These are phyloP conservation scores for Nelumbo lutea DNA, from an alignment of 164 flowering plant species.

Conservation along the genomic window DNA sequence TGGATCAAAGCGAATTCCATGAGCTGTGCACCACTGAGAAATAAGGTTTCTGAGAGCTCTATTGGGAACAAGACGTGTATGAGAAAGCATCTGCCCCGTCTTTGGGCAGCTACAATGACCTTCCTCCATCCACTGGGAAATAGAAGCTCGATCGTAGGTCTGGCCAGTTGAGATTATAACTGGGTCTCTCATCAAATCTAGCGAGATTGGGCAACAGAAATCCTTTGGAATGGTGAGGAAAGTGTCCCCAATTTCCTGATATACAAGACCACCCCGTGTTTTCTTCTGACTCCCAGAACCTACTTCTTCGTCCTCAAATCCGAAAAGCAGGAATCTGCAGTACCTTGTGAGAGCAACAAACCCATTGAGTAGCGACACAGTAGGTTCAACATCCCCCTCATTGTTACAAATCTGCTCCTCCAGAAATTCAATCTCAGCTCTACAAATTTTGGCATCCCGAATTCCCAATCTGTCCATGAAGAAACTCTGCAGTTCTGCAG, in stretches of 20 bases:
- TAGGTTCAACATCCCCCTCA: constrained; percentile 72
- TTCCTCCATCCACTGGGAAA: constrained; percentile 76
- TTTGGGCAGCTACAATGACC: constrained; percentile 87
- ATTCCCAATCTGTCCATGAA: constrained; percentile 56
- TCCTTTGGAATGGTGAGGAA: constrained; percentile 66
- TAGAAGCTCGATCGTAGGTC: constrained; percentile 79
- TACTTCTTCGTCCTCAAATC: constrained; percentile 61
- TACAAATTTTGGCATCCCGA: constrained; percentile 42
- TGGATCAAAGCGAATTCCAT: constrained; percentile 52
- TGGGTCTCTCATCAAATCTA: constrained; percentile 59
- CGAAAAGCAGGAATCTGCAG: constrained; percentile 71
- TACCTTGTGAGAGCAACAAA: constrained; percentile 71
- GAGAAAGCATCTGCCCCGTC: constrained; percentile 74
- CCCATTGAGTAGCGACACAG: constrained; percentile 57
- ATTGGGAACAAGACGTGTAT: constrained; percentile 53
- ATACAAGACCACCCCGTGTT: constrained; percentile 38
- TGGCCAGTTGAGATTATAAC: constrained; percentile 86
- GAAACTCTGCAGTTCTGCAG: constrained; percentile 33
- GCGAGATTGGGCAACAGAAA: constrained; percentile 77
- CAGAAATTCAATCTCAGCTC: constrained; percentile 75
- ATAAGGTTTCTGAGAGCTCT: constrained; percentile 72
- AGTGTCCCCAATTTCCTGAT: constrained; percentile 59
- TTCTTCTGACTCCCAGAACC: constrained; percentile 29
- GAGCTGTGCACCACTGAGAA: constrained; percentile 72
- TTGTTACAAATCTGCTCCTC: constrained; percentile 76